Evolutionary conservation across 139 green algal species (phyloP).

Genomic region (Zygnema circumcarinatum): DNA sequence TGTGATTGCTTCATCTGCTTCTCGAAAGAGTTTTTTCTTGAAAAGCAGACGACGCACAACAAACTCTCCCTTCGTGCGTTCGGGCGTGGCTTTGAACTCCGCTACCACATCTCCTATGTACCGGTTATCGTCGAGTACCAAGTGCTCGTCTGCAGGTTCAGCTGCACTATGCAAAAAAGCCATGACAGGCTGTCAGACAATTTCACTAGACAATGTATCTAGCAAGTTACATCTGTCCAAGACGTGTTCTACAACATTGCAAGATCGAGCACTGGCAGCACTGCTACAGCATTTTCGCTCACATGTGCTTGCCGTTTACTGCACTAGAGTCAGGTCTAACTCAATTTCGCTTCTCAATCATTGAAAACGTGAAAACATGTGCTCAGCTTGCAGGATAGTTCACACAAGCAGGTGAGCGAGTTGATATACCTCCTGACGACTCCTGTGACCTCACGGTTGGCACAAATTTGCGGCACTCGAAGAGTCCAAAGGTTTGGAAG

Average conservation of each 20-base stretch:
- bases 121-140: slow-evolving; percentile 87
- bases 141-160: slow-evolving; percentile 77
- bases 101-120: slow-evolving; percentile 72
- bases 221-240: no score
- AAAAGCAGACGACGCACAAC: slow-evolving; percentile 79
- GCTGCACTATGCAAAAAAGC: background rate
- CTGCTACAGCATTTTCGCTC: no score
- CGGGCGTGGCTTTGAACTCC: slow-evolving; percentile 69
- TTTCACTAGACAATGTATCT: no score
- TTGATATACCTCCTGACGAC: no score
- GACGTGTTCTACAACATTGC: no score
- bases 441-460: background rate
- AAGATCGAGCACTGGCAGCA: no score
- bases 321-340: no score
- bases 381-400: no score
- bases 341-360: no score
- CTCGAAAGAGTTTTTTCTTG: slow-evolving; percentile 97
- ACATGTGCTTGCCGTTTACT: no score
- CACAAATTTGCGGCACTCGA: slow-evolving; percentile 70
- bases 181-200: background rate
- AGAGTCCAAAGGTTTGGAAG: slow-evolving; percentile 95
- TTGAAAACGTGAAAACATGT: no score
- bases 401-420: no score
- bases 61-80: background rate
- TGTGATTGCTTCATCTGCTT: slow-evolving; percentile 93